A percentile compares a stretch with the other conserved stretches of the same genome.
phyloP scores from a whole-genome alignment of 208 protist genomes.

The Porcisia hertigi region DNA sequence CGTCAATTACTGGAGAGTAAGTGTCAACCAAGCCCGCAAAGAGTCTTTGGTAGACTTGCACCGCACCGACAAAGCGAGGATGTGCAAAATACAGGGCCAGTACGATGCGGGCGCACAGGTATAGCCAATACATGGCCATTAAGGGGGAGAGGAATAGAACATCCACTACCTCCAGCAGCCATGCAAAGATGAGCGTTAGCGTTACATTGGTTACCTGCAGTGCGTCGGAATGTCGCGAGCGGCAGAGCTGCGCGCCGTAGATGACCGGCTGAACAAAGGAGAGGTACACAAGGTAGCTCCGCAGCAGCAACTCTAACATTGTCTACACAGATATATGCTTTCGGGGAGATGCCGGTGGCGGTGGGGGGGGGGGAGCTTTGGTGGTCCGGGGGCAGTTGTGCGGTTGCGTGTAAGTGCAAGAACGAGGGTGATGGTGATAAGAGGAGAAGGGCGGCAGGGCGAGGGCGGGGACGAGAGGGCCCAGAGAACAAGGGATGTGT shows the following conservation, averaged over 20 bases:
- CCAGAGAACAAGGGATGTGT: neutral
- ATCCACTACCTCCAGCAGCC: constrained; percentile 63
- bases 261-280: constrained; percentile 69
- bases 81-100: constrained; percentile 67
- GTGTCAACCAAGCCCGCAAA: constrained; percentile 44
- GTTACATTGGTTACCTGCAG: constrained; percentile 66
- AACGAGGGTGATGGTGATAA: neutral
- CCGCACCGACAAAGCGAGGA: constrained; percentile 59
- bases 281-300: constrained; percentile 52
- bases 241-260: constrained; percentile 61
- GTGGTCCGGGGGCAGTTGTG: neutral
- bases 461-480: neutral
- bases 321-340: neutral
- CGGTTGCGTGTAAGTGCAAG: neutral
- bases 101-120: constrained; percentile 55
- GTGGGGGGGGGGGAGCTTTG: neutral
- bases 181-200: constrained; percentile 71
- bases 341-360: neutral
- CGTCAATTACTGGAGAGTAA: constrained; percentile 60
- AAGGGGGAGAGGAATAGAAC: constrained; percentile 56
- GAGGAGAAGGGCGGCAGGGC: neutral
- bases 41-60: constrained; percentile 48
- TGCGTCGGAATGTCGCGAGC: constrained; percentile 34
- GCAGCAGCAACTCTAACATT: constrained; percentile 34
- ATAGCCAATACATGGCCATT: constrained; percentile 59